These are phyloP conservation scores for Geotrichum cucujoidarum DNA, from an alignment of 1,139 yeast species.

Conservation along the genomic window DNA sequence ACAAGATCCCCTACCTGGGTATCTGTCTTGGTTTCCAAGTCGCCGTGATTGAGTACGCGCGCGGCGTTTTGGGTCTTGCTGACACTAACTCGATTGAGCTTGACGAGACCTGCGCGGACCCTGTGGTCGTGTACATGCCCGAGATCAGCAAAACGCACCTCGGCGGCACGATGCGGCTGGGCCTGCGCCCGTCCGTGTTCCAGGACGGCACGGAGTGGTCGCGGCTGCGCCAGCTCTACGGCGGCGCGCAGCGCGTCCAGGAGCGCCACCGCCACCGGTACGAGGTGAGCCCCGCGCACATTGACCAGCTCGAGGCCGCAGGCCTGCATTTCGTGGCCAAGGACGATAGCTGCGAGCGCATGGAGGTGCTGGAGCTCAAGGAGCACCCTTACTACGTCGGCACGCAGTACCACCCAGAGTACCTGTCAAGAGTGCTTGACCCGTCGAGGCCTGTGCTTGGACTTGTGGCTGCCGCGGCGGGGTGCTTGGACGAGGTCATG, in stretches of 20 bases:
- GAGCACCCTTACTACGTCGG: slow-evolving; percentile 89
- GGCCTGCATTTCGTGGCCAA: slow-evolving; percentile 90
- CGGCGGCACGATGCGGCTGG: slow-evolving; percentile 99
- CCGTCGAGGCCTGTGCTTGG: slow-evolving; percentile 97
- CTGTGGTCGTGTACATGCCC: slow-evolving; percentile 95
- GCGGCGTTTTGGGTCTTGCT: slow-evolving; percentile 64
- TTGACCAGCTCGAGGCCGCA: slow-evolving; percentile 60
- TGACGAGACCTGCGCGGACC: slow-evolving; percentile 58
- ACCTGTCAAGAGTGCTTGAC: slow-evolving; percentile 88
- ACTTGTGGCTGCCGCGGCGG: slow-evolving; percentile 86
- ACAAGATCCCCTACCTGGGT: slow-evolving; percentile 89
- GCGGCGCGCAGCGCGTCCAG: slow-evolving; percentile 59
- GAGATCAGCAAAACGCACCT: slow-evolving; percentile 92
- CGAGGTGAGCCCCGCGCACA: slow-evolving; percentile 89
- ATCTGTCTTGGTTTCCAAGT: slow-evolving; percentile 97
- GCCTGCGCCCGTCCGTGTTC: slow-evolving; percentile 85
- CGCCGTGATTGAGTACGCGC: slow-evolving; percentile 93
- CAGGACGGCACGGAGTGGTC: slow-evolving; percentile 67
- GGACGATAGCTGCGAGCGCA: slow-evolving; percentile 83
- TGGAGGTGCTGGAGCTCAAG: slow-evolving; percentile 84
- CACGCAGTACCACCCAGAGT: slow-evolving; percentile 98
- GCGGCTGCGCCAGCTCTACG: slow-evolving; percentile 73
- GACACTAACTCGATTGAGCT: slow-evolving; percentile 84
- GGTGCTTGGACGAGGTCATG: slow-evolving; percentile 58
- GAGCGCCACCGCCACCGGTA: slow-evolving; percentile 99